A percentile compares a stretch with the other conserved stretches of the same genome.
These are phyloP conservation scores for Massarina eburnea DNA, from an alignment of 2,329 filamentous ascomycete genomes.

Conservation along the genomic window DNA sequence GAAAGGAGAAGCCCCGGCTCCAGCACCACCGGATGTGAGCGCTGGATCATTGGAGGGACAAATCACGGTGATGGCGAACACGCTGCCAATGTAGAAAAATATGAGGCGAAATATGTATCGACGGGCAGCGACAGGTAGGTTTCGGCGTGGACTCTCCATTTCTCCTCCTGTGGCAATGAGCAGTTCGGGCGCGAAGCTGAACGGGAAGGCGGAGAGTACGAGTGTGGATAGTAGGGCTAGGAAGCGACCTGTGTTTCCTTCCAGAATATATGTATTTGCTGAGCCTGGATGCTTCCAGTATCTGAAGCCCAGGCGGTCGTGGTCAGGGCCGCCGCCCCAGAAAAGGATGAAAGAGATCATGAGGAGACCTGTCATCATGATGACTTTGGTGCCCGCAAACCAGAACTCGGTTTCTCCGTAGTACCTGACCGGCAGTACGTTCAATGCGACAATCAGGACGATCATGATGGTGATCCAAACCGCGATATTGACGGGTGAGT, in stretches of 20 bases:
- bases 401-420: constrained; percentile 43
- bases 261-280: constrained; percentile 52
- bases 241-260: constrained; percentile 53
- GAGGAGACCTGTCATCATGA: constrained; percentile 49
- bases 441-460: constrained; percentile 36
- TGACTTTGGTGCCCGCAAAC: constrained; percentile 34
- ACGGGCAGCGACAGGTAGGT: constrained; percentile 61
- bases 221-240: constrained; percentile 55
- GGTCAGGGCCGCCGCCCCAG: constrained; percentile 57
- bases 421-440: constrained; percentile 40
- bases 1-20: constrained; percentile 56
- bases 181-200: constrained; percentile 55
- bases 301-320: constrained; percentile 56
- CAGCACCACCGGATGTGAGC: constrained; percentile 56
- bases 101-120: constrained; percentile 64
- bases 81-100: constrained; percentile 61
- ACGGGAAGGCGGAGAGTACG: constrained; percentile 56
- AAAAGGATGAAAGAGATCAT: constrained; percentile 58
- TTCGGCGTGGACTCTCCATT: constrained; percentile 59
- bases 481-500: constrained; percentile 33
- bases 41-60: constrained; percentile 56
- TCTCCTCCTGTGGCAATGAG: constrained; percentile 58
- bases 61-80: constrained; percentile 63
- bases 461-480: constrained; percentile 44
- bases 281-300: constrained; percentile 61